phyloP scores from a whole-genome alignment of 306 rosid genomes.

The Cucurbita moschata region DNA sequence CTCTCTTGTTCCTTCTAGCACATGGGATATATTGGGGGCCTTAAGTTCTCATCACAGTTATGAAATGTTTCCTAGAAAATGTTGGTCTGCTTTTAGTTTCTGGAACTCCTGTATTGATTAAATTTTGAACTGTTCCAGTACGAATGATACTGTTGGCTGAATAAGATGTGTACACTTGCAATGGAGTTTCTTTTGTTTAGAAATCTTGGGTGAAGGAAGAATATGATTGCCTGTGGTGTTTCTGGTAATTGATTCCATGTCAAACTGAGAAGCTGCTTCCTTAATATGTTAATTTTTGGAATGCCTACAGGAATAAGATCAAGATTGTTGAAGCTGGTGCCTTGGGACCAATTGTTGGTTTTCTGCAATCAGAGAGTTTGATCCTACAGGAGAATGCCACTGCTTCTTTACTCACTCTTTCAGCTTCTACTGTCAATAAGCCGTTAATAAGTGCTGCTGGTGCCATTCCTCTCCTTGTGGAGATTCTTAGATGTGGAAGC shows the following conservation, averaged over 20 bases:
- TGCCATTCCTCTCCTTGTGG: slow-evolving; percentile 80
- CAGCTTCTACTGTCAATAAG: slow-evolving; percentile 74
- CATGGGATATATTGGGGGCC: background rate
- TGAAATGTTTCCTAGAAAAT: background rate
- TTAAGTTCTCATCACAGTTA: background rate
- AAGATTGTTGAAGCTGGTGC: slow-evolving; percentile 87
- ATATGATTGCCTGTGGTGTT: background rate
- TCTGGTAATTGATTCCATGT: background rate
- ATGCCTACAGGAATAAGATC: slow-evolving; percentile 65
- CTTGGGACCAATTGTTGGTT: slow-evolving; percentile 57
- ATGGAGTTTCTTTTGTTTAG: too few relatives aligned
- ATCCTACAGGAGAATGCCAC: slow-evolving; percentile 71
- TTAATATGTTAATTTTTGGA: background rate
- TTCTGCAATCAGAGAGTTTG: slow-evolving; percentile 51
- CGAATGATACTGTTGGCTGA: background rate
- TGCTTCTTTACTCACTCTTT: slow-evolving; percentile 75
- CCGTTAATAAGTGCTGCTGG: slow-evolving; percentile 66
- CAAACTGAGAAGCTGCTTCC: background rate
- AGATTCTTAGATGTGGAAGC: slow-evolving; percentile 58
- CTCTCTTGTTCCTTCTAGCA: background rate
- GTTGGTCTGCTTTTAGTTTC: background rate
- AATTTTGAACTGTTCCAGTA: background rate
- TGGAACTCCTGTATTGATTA: background rate
- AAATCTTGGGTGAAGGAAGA: background rate
- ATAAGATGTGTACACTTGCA: too few relatives aligned